Percentiles rank a stretch among this genome's conserved stretches.
phyloP scores from a whole-genome alignment of 306 rosid genomes.

The Cucurbita pepo region DNA sequence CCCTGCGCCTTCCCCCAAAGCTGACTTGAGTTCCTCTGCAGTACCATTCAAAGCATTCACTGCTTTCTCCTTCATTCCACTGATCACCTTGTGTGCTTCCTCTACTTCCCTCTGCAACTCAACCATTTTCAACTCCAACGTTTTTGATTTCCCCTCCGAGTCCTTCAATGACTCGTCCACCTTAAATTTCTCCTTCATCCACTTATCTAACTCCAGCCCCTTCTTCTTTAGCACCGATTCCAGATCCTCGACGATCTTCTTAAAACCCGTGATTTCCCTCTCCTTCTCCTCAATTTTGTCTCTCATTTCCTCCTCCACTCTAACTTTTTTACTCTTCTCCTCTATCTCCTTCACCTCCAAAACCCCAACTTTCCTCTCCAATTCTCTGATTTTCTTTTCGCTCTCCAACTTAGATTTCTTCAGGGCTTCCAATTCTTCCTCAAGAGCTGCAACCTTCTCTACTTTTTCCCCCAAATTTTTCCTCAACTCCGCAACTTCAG shows the following conservation, averaged over 20 bases:
- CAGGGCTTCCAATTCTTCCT: constrained; percentile 37
- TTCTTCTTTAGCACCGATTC: constrained; percentile 18
- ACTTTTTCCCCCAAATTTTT: constrained; percentile 31
- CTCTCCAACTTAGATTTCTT: constrained; percentile 34
- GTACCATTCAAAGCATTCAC: constrained; percentile 23
- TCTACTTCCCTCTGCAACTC: constrained; percentile 35
- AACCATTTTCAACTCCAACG: constrained; percentile 26
- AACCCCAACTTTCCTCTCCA: constrained; percentile 66
- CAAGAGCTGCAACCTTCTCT: constrained; percentile 29
- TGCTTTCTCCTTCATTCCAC: constrained; percentile 39
- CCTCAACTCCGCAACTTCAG: constrained; percentile 32
- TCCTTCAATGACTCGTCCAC: constrained; percentile 28
- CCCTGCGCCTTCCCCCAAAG: constrained; percentile 18
- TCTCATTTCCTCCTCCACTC: constrained; percentile 71
- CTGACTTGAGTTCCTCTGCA: constrained; percentile 23
- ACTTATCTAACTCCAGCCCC: constrained; percentile 23
- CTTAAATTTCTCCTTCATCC: constrained; percentile 25
- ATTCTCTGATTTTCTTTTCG: constrained; percentile 50
- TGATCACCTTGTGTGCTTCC: constrained; percentile 35
- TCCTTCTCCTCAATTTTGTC: constrained; percentile 54
- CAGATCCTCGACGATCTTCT: constrained; percentile 27
- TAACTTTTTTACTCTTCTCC: constrained; percentile 63
- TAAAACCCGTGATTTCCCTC: constrained; percentile 25
- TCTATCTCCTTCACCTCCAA: constrained; percentile 75
- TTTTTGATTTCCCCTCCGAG: constrained; percentile 29